Evolutionary conservation across 2,329 filamentous ascomycete genomes (phyloP).

Genomic region (Tolypocladium paradoxum): DNA sequence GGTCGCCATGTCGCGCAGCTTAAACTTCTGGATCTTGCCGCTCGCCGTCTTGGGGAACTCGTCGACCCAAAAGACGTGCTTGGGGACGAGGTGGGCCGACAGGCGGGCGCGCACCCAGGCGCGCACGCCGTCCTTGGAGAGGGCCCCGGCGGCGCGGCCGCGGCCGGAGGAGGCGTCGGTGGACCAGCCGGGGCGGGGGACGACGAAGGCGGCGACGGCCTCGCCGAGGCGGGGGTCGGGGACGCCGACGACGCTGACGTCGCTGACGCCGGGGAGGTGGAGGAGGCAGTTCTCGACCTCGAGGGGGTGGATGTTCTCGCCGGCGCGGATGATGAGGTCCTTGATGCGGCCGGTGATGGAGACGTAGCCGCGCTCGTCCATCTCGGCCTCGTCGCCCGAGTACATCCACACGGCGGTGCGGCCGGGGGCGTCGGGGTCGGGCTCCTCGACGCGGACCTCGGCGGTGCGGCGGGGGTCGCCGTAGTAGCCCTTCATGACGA

Average conservation of each 20-base stretch:
- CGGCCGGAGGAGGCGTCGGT: slow-evolving; percentile 10
- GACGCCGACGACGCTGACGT: slow-evolving; percentile 76
- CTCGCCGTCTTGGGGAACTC: slow-evolving; percentile 92
- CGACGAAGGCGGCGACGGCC: slow-evolving; percentile 73
- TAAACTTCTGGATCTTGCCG: slow-evolving; percentile 95
- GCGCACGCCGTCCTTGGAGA: slow-evolving; percentile 51
- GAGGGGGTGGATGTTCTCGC: slow-evolving; percentile 91
- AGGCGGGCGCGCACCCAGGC: slow-evolving; percentile 62
- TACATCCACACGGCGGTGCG: slow-evolving; percentile 65
- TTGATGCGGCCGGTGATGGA: slow-evolving; percentile 87
- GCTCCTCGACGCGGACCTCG: slow-evolving; percentile 46
- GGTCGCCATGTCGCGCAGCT: slow-evolving; percentile 56
- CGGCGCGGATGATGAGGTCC: slow-evolving; percentile 87
- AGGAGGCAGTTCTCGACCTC: slow-evolving; percentile 87
- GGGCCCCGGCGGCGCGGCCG: slow-evolving; percentile 10
- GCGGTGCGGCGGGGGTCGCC: slow-evolving; percentile 57
- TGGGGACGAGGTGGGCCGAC: slow-evolving; percentile 70
- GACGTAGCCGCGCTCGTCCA: slow-evolving; percentile 76
- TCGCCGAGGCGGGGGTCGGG: slow-evolving; percentile 79
- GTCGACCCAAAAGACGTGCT: slow-evolving; percentile 77
- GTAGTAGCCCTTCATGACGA: slow-evolving; percentile 89
- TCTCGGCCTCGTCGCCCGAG: slow-evolving; percentile 82
- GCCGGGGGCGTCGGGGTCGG: slow-evolving; percentile 20
- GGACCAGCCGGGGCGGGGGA: slow-evolving; percentile 30
- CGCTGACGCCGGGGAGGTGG: slow-evolving; percentile 55